Base-by-base conservation (phyloP, 768 basidiomycete genomes). In the Boletales sp. region DNA sequence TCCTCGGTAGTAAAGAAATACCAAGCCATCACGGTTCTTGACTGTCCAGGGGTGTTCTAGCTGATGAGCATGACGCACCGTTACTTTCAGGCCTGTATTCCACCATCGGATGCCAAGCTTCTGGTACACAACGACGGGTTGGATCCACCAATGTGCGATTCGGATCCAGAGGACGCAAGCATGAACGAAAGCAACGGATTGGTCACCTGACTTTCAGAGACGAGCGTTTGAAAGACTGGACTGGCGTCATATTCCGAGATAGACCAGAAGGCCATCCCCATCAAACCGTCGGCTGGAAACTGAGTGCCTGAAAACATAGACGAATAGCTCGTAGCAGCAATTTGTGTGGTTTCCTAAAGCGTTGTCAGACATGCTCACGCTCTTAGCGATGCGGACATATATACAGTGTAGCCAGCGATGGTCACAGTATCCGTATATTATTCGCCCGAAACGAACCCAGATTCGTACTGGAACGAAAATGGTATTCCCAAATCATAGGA, bases 81-180 rank as follows among this genome's bases (percentile, higher is more conserved):
- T n/a, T n/a, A n/a, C n/a, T n/a, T n/a, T n/a, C n/a, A n/a, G n/a
- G n/a, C n/a, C n/a, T n/a, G n/a, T n/a, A n/a, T n/a, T n/a, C n/a
- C n/a, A n/a, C n/a, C n/a, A n/a, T n/a, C n/a, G n/a, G n/a, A n/a
- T n/a, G n/a, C n/a, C n/a, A 83, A 70, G 6, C 47, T 42, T 8
- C 80, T 80, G 5, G 68, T 74, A 64, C 75, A 81, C 47, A 74
- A 63, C 1, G 57, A 51, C 2, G 50, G 40, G 61, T 85, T 71
- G 9, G 66, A 64, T 40, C 82, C 82, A 37, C 82, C 82, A 19
- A 85, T 53, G 57, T 70, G 75, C 13, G 83, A 67, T 63, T 79
- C 77, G 2, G 73, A 67, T 5, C 70, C 72, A 13, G 57, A 47
- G 9, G 57, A 18, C 12, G 76, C 60, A 8, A 82, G 62, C 58